phyloP scores from a whole-genome alignment of 495 filamentous ascomycete genomes.

The Penicillium chermesinum region DNA sequence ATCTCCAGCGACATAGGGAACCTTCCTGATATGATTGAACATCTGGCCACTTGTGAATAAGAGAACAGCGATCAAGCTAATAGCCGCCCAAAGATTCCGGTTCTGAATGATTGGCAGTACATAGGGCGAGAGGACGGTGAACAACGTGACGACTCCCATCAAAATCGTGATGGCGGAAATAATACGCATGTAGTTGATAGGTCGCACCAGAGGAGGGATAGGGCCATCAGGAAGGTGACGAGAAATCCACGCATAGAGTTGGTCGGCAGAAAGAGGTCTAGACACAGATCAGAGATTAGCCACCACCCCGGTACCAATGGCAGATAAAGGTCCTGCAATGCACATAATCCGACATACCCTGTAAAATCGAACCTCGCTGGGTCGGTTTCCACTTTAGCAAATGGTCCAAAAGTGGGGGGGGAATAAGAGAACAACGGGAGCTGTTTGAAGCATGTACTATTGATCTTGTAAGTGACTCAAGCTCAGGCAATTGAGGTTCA shows the following conservation, averaged over 20 bases:
- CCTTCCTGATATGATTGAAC: slow-evolving; percentile 98
- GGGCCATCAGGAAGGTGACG: slow-evolving; percentile 71
- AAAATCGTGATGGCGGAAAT: slow-evolving; percentile 59
- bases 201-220: slow-evolving; percentile 71
- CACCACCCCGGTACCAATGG: background rate
- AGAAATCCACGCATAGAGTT: slow-evolving; percentile 70
- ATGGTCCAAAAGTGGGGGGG: slow-evolving; percentile 81
- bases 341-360: slow-evolving; percentile 52
- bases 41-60: slow-evolving; percentile 96
- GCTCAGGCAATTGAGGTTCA: background rate
- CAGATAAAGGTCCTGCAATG: background rate
- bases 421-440: slow-evolving; percentile 84
- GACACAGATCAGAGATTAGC: background rate
- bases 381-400: slow-evolving; percentile 61
- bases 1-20: slow-evolving; percentile 89
- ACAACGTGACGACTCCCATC: slow-evolving; percentile 60
- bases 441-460: slow-evolving; percentile 90
- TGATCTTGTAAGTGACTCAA: background rate
- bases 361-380: slow-evolving; percentile 86
- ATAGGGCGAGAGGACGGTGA: slow-evolving; percentile 75
- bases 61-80: slow-evolving; percentile 84
- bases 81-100: slow-evolving; percentile 87
- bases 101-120: slow-evolving; percentile 83
- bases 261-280: slow-evolving; percentile 70
- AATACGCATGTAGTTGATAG: slow-evolving; percentile 79